These are phyloP conservation scores for Neurospora sp. DNA, from an alignment of 495 filamentous ascomycete genomes.

Conservation along the genomic window DNA sequence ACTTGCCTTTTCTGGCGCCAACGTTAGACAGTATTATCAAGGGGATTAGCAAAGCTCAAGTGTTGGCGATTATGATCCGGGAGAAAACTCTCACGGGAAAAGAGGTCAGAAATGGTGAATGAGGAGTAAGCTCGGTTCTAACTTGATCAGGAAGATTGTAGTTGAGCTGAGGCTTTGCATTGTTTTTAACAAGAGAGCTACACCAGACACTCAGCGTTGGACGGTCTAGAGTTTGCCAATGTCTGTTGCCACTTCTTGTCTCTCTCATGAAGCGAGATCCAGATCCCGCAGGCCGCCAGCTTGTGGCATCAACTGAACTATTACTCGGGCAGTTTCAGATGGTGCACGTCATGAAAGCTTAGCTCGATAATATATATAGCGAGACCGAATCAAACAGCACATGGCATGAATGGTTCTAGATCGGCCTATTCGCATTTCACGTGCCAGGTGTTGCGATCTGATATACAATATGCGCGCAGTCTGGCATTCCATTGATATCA, in stretches of 20 bases:
- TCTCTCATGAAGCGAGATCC: not conserved
- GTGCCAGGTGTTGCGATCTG: not conserved
- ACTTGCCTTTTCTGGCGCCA: not conserved
- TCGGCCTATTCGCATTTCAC: not conserved
- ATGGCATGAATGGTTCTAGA: not conserved
- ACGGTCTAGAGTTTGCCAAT: not conserved
- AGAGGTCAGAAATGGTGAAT: not conserved
- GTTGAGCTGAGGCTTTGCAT: not conserved
- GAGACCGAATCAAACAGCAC: not conserved
- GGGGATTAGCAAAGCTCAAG: not conserved
- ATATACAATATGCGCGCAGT: not conserved
- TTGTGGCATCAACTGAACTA: not conserved
- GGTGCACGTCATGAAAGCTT: not conserved
- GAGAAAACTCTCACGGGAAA: not conserved
- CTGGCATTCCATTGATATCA: not conserved
- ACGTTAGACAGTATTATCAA: not conserved
- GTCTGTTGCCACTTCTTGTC: not conserved
- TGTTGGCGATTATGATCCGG: not conserved
- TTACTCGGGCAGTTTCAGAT: not conserved
- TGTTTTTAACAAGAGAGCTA: not conserved
- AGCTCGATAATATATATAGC: not conserved
- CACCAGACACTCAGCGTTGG: not conserved
- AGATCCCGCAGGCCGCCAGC: not conserved
- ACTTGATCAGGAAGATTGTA: not conserved
- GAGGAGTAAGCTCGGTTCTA: not conserved